Evolutionary conservation across 108 stramenopile species (phyloP), one percentile per base, ranked within the genome.

Genomic region (Fragilaria crotonensis): DNA sequence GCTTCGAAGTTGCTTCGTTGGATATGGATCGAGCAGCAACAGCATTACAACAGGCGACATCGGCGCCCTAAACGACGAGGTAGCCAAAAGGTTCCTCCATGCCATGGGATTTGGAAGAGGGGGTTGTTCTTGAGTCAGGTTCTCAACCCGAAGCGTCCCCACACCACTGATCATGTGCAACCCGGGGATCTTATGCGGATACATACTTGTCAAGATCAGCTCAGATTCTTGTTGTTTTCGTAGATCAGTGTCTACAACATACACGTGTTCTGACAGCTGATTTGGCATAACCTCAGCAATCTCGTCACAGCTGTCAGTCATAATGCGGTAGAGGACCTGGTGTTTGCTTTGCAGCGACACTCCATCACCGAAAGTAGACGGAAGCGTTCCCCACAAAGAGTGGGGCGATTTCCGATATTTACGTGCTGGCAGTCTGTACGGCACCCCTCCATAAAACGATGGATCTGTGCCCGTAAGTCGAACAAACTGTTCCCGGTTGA

Each of bases 21-120:
- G 81, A 59, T 93, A 93, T 27, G 92, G 92, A 72, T 93, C 92
- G 3, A 84, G 54, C n/a, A 93, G 69, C 18, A 93, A 70, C 56
- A 93, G 32, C 44, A 85, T 60, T 20, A 89, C 59, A 14, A 87
- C 59, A 2, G 91, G 78, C 18, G 87, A 87, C 36, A 71, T 55
- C 3, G 91, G 91, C 18, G 85, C 85, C 17, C 80, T 65, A 57
- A 78, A 93, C 0, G 91, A 93, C 3, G 84, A 82, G 28, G 73
- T 83, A 14, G 79, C 82, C 33, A 81, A 61, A 46, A 89, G 22
- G 33, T 78, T 78, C 29, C 73, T 74, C 36, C 71, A 78, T 48
- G 82, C 80, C 61, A 71, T 72, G 14, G 87, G 72, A 30, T 73
- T 84, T 5, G 84, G 72, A 26, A 48, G 52, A 25, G 63, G 54